Percentiles rank a stretch among this genome's conserved stretches.
Evolutionary conservation across 345 rosid species (phyloP).

Genomic region (Aegle marmelos): DNA sequence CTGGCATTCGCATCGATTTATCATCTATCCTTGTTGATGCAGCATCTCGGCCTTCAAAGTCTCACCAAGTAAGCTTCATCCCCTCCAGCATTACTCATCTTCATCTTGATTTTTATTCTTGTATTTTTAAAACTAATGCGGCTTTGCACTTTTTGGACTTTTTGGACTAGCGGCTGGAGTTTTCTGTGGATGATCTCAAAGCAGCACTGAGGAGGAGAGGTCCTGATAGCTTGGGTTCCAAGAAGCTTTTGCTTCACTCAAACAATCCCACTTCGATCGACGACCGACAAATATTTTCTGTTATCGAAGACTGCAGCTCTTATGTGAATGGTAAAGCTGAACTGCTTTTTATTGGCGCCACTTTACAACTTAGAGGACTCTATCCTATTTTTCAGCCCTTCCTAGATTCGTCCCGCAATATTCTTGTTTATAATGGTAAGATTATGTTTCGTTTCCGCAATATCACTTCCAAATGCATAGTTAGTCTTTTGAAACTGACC

Average conservation of each 20-base stretch:
- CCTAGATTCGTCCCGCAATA: slow-evolving; percentile 50
- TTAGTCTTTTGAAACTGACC: background rate
- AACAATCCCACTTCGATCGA: slow-evolving; percentile 10
- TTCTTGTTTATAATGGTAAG: slow-evolving; percentile 72
- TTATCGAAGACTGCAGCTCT: slow-evolving; percentile 19
- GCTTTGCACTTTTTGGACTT: slow-evolving; percentile 12
- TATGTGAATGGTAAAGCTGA: slow-evolving; percentile 27
- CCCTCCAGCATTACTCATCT: background rate
- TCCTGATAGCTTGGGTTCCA: slow-evolving; percentile 62
- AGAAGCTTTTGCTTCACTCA: slow-evolving; percentile 42
- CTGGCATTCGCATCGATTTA: slow-evolving; percentile 50
- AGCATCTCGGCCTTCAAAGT: slow-evolving; percentile 15
- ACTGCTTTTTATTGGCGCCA: slow-evolving; percentile 63
- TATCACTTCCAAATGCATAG: background rate
- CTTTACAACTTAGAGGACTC: slow-evolving; percentile 78
- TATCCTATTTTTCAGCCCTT: slow-evolving; percentile 58
- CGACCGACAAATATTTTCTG: slow-evolving; percentile 19
- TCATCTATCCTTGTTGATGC: slow-evolving; percentile 27
- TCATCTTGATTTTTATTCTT: background rate
- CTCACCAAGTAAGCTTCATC: slow-evolving; percentile 25
- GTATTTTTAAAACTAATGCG: background rate
- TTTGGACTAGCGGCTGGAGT: slow-evolving; percentile 25
- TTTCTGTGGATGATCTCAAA: slow-evolving; percentile 60
- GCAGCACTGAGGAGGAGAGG: slow-evolving; percentile 60
- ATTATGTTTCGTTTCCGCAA: background rate